phyloP scores from a whole-genome alignment of 495 filamentous ascomycete species.

The Penicillium bialowiezense region DNA sequence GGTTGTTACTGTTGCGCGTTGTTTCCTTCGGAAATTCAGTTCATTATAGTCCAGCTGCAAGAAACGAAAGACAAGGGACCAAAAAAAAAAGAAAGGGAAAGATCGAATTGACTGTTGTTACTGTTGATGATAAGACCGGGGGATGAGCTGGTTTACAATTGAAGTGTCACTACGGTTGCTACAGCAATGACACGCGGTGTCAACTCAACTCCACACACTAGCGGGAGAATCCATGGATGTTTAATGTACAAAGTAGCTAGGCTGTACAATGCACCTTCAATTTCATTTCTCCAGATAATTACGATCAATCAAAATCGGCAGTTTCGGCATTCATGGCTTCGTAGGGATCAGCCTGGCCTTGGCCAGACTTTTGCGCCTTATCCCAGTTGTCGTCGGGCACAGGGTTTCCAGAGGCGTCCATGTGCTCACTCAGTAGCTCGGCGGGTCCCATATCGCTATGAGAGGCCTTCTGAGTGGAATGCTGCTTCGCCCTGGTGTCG shows the following conservation, averaged over 20 bases:
- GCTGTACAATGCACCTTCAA: too few species aligned
- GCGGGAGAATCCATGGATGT: too few species aligned
- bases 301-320: conserved; percentile 34
- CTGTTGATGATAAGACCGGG: too few species aligned
- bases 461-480: not conserved
- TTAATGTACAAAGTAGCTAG: too few species aligned
- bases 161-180: conserved; percentile 16
- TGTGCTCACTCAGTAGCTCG: conserved; percentile 23
- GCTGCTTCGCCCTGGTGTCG: not conserved
- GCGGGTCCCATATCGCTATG: conserved; percentile 23
- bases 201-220: not conserved
- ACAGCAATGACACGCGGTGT: conserved; percentile 22
- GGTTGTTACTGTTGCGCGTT: conserved; percentile 27
- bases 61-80: too few species aligned
- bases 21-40: conserved; percentile 17
- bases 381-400: conserved; percentile 33
- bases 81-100: not conserved
- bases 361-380: conserved; percentile 12
- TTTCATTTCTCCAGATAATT: too few species aligned
- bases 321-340: conserved; percentile 30
- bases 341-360: conserved; percentile 24
- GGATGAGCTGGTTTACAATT: not conserved
- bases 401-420: conserved; percentile 33
- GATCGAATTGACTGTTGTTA: not conserved
- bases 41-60: conserved; percentile 2